phyloP scores from a whole-genome alignment of 2,329 filamentous ascomycete species.

The Aspergillus aculeatinus region DNA sequence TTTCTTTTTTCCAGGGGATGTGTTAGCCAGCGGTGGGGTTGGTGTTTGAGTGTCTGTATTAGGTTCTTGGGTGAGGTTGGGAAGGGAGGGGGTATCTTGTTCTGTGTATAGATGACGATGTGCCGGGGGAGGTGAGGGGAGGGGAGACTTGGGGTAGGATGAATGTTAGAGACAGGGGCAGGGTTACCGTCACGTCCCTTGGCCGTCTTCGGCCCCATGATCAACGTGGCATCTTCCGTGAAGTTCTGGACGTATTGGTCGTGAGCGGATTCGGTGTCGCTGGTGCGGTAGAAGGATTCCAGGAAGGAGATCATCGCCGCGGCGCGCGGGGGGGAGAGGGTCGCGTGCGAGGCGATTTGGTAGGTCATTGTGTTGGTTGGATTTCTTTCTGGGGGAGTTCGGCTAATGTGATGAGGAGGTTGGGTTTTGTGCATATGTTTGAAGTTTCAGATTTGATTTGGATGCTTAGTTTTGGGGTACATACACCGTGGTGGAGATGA shows the following conservation, averaged over 20 bases:
- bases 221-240: constrained; percentile 37
- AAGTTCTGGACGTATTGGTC: constrained; percentile 37
- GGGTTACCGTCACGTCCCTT: constrained; percentile 32
- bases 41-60: too few relatives aligned
- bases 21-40: background rate
- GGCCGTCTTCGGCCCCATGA: constrained; percentile 39
- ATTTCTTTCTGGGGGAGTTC: background rate
- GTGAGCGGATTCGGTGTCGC: constrained; percentile 36
- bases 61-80: too few relatives aligned
- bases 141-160: background rate
- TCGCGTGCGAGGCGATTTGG: constrained; percentile 27
- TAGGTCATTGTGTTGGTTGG: constrained; percentile 31
- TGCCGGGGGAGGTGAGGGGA: too few relatives aligned
- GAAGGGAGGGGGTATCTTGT: too few relatives aligned
- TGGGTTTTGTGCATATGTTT: background rate
- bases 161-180: background rate
- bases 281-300: constrained; percentile 38
- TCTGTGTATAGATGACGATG: too few relatives aligned
- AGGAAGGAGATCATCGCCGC: constrained; percentile 32
- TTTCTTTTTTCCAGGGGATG: constrained; percentile 24
- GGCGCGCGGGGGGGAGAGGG: constrained; percentile 27
- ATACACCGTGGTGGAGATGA: background rate
- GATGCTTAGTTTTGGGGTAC: background rate
- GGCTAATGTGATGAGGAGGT: background rate
- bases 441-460: too few relatives aligned